phyloP scores from a whole-genome alignment of 2,329 filamentous ascomycete species.

The Monosporascus sp. region DNA sequence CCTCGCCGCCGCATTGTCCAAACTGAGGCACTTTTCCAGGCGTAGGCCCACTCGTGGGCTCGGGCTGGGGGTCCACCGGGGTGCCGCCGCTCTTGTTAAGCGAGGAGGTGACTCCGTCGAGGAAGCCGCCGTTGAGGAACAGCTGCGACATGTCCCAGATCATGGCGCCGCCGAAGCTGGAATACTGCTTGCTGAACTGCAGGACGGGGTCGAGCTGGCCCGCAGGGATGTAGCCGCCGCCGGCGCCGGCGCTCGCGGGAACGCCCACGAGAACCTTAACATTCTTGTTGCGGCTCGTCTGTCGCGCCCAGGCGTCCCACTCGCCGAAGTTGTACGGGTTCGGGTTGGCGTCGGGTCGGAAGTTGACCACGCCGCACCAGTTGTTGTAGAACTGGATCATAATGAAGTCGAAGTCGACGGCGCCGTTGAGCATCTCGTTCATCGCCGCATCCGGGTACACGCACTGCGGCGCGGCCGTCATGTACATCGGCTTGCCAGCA shows the following conservation, averaged over 20 bases:
- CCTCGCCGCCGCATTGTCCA: background rate
- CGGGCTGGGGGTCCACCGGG: background rate
- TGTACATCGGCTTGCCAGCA: slow-evolving; percentile 43
- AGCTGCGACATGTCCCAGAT: slow-evolving; percentile 61
- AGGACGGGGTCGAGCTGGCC: slow-evolving; percentile 42
- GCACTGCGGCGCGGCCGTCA: slow-evolving; percentile 63
- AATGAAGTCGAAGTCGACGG: slow-evolving; percentile 51
- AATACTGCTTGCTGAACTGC: slow-evolving; percentile 44
- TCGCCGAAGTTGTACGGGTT: slow-evolving; percentile 52
- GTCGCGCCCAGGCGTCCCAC: slow-evolving; percentile 61
- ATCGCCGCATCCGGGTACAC: slow-evolving; percentile 56
- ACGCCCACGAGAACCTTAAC: slow-evolving; percentile 58
- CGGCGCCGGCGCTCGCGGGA: slow-evolving; percentile 47
- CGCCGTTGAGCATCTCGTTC: slow-evolving; percentile 45
- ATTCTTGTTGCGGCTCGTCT: slow-evolving; percentile 48
- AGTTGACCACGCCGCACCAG: slow-evolving; percentile 54
- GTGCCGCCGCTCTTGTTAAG: background rate
- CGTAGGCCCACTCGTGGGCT: background rate
- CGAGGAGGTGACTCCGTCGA: slow-evolving; percentile 33
- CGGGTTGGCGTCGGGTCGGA: slow-evolving; percentile 33
- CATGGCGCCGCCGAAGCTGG: slow-evolving; percentile 60
- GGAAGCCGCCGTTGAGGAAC: slow-evolving; percentile 48
- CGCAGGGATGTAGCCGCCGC: slow-evolving; percentile 46
- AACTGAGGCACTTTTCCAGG: background rate
- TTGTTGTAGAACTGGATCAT: slow-evolving; percentile 65